phyloP scores from a whole-genome alignment of 108 stramenopile genomes.

The Cyclotella cryptica region DNA sequence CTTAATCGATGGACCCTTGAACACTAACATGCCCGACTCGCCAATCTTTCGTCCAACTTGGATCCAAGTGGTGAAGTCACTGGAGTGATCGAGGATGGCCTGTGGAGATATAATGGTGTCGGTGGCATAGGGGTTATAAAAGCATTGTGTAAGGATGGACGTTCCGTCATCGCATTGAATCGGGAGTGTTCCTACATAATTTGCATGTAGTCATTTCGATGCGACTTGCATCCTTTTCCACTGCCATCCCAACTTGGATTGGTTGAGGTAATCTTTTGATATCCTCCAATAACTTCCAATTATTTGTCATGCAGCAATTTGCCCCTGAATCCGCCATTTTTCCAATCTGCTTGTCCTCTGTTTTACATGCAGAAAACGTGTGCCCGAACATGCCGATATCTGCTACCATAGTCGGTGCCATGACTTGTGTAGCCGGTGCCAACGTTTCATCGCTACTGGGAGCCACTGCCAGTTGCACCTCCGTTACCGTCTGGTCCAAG shows the following conservation, averaged over 20 bases:
- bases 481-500: no score
- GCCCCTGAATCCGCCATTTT: not conserved
- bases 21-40: not conserved
- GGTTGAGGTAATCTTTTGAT: no score
- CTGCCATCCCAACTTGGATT: no score
- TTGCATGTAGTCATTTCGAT: not conserved
- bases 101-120: slow-evolving; percentile 3
- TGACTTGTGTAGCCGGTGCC: no score
- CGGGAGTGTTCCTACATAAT: not conserved
- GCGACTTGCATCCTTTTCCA: no score
- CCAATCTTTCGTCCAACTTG: not conserved
- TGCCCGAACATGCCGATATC: not conserved
- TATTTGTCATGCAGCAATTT: no score
- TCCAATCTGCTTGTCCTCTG: no score
- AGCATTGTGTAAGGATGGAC: not conserved
- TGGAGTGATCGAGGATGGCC: not conserved
- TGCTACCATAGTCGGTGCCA: not conserved
- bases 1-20: not conserved
- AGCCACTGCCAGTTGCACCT: not conserved
- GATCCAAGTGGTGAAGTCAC: not conserved
- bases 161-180: not conserved
- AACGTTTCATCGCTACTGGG: no score
- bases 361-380: not conserved
- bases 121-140: not conserved
- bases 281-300: no score